Evolutionary conservation across 1,284 basidiomycete species (phyloP), one percentile per base, ranked within the genome.

Genomic region (Moesziomyces sp.): DNA sequence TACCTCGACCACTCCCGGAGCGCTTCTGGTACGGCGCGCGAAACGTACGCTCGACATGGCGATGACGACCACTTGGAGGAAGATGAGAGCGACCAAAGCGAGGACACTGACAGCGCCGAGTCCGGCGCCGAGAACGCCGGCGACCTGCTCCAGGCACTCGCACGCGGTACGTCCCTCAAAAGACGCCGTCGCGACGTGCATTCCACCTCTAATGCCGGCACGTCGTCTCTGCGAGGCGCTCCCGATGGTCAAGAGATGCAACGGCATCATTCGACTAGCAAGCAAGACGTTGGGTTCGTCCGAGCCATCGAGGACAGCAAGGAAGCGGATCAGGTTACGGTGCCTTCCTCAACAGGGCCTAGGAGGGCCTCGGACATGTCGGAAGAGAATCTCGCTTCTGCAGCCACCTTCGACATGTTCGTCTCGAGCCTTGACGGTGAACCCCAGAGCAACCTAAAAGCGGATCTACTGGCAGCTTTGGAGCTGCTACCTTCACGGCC

Each of bases 1-100:
- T 21, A 30, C 10, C 18, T 30, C 19, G 48, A 28, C n/a, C 48
- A 52, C 16, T 16, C 10, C 21, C 43, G 43, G 30, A 35, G 3
- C 16, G 64, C 47, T 21, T 46, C 33, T 30, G 40, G 30, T 30
- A n/a, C 9, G n/a, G 18, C 43, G 21, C 49, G 42, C 5, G 38
- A 45, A 18, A 46, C n/a, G 6, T 13, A 16, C 7, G 46, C 40
- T 13, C 46, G 30, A 19, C 28, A 47, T 21, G 52, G 50, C 6
- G 58, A 55, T 16, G n/a, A 49, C 2, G 48, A 44, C 44, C 48
- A 46, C 16, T 5, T 16, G 35, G 35, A 38, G 8, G 63, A 62
- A 16, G 61, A 63, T 18, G 61, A 55, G 1, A 65, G 61, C 67
- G 58, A 64, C 30, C 60, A 58, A 35, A 74, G 66, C 48, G 66